Base-by-base conservation (phyloP, 768 basidiomycete species). In the Suillus variegatus region DNA sequence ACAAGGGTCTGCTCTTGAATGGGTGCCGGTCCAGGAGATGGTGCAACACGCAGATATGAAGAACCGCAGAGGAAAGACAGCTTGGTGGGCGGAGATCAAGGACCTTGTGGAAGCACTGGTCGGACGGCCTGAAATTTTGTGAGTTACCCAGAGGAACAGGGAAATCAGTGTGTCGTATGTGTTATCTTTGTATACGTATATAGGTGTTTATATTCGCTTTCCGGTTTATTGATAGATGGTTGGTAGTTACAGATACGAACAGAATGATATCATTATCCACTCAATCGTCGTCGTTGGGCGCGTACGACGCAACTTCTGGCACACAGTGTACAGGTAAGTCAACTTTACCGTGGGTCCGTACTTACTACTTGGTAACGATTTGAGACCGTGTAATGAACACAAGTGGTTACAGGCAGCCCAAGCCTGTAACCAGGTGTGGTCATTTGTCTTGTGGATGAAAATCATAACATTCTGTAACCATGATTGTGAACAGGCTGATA, bases 11-110 rank as follows among this genome's bases (percentile, higher is more conserved):
- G 79, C 85, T 43, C 82, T 99, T 68, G 81, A 87, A 68, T 94
- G 94, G 87, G 92, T 95, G 2, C 86, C 92, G 0, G 92, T 96
- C 66, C 82, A 84, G 66, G 93, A 93, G 70, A 93, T 99, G 86
- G 81, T 92, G 63, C 80, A 82, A 65, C 89, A 94, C 57, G 93
- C 97, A 28, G 96, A 99, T 78, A 93, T 97, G 90, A 88, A 86
- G 81, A 88, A 95, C 75, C 83, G 97, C 66, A 78, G 95, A 66
- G 95, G 94, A 0, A 92, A 87, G 74, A 77, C 80, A 35, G 78
- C 82, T 61, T 95, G 94, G 93, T 98, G 96, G 96, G 78, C 76
- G 20, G 82, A 78, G 14, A 78, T 89, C 62, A 90, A 87, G 74
- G 81, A 83, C 22, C 77, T 97, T 63, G 89, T 87, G 12, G 94